phyloP scores from a whole-genome alignment of 1,284 basidiomycete species.

The Ustilago tritici region DNA sequence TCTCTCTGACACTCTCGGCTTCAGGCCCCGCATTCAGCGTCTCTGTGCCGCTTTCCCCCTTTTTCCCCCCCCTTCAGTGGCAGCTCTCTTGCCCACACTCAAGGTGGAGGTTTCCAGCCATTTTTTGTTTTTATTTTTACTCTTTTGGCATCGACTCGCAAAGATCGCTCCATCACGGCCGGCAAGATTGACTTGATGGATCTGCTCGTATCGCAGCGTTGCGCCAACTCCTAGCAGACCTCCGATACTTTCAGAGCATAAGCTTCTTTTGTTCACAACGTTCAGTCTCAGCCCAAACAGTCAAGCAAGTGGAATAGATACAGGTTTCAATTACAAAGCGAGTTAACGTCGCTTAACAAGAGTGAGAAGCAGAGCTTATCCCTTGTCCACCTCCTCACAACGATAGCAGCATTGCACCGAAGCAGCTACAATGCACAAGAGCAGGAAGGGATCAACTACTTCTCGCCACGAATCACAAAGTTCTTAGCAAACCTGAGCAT shows the following conservation, averaged over 20 bases:
- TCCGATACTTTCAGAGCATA: too few species aligned
- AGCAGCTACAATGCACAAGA: background rate
- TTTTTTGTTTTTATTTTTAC: background rate
- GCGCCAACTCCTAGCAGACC: too few species aligned
- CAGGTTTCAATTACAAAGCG: conserved; percentile 23
- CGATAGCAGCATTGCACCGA: background rate
- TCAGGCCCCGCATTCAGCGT: background rate
- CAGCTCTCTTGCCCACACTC: background rate
- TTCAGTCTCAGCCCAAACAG: background rate
- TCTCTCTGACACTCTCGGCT: background rate
- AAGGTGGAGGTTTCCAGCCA: conserved; percentile 1
- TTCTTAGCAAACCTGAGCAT: conserved; percentile 62
- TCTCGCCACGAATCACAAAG: conserved; percentile 55
- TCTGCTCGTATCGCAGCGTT: background rate
- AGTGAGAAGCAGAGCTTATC: background rate
- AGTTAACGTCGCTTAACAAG: conserved; percentile 10
- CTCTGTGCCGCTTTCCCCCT: too few species aligned
- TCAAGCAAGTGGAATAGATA: background rate
- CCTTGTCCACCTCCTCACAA: background rate
- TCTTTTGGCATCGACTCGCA: background rate
- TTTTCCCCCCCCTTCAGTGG: background rate
- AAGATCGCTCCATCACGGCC: conserved; percentile 5
- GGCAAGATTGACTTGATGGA: background rate
- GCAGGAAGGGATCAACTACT: conserved; percentile 7
- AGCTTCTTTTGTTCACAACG: too few species aligned